Conservation (phyloP, 257 asterid species). For the Galeopsis tetrahit region DNA sequence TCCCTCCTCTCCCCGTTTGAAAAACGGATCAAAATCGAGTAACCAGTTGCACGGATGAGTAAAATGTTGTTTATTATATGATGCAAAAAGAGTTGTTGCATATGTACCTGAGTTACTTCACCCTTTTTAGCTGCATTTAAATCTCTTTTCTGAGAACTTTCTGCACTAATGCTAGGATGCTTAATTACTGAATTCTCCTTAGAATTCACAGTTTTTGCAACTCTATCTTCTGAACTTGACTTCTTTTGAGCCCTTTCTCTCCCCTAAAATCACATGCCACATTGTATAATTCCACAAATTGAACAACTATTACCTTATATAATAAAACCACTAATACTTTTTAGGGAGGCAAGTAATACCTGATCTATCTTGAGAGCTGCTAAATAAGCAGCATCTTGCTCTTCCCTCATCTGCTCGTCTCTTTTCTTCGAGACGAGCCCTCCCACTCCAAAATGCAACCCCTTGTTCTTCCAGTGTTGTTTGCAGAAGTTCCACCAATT, state of each 20-base stretch:
- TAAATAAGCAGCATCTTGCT: too few relatives aligned
- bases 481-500: too few relatives aligned
- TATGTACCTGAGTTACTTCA: constrained; percentile 69
- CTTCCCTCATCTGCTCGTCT: too few relatives aligned
- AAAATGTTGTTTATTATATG: neutral
- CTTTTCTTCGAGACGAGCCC: too few relatives aligned
- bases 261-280: too few relatives aligned
- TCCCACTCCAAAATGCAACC: too few relatives aligned
- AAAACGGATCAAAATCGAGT: constrained; percentile 74
- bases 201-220: constrained; percentile 33
- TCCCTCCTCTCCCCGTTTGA: constrained; percentile 92
- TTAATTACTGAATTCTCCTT: constrained; percentile 36
- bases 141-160: constrained; percentile 35
- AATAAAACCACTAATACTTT: too few relatives aligned
- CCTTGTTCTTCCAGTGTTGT: too few relatives aligned
- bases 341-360: too few relatives aligned
- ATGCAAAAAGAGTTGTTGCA: neutral
- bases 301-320: too few relatives aligned
- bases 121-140: constrained; percentile 41
- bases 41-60: neutral
- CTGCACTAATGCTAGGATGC: constrained; percentile 35
- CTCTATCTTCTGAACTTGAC: constrained; percentile 34
- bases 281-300: too few relatives aligned
- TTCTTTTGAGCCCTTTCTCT: constrained; percentile 48
- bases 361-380: too few relatives aligned